Percentiles rank a stretch among this genome's conserved stretches.
Evolutionary conservation across 176 grass and related monocot species (phyloP).

Genomic region (Oryza coarctata): DNA sequence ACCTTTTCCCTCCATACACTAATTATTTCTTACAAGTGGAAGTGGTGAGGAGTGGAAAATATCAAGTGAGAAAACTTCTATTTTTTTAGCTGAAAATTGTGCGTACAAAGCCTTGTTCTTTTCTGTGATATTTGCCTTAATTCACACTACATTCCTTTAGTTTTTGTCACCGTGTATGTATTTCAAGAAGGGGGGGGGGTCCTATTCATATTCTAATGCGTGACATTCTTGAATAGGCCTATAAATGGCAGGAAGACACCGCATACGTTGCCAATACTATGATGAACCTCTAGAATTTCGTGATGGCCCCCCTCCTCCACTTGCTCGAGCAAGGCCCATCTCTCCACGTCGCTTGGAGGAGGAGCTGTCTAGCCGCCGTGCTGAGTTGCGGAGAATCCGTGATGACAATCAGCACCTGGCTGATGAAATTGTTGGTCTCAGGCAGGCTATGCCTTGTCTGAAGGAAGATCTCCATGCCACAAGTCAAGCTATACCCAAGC

Average conservation of each 20-base stretch:
- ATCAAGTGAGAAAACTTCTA: not conserved
- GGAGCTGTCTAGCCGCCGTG: slow-evolving; percentile 48
- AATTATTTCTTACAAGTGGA: not conserved
- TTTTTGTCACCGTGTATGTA: not conserved
- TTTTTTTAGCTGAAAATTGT: not conserved
- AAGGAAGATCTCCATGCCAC: slow-evolving; percentile 48
- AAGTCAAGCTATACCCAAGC: slow-evolving; percentile 57
- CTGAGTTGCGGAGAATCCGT: slow-evolving; percentile 50
- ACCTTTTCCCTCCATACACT: not conserved
- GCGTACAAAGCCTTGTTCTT: not conserved
- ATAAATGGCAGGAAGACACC: slow-evolving; percentile 61
- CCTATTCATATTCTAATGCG: not conserved
- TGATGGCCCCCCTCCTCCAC: slow-evolving; percentile 42
- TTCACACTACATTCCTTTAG: not conserved
- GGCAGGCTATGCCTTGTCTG: slow-evolving; percentile 34
- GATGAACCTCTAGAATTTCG: slow-evolving; percentile 38
- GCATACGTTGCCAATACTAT: slow-evolving; percentile 27
- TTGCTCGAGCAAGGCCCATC: slow-evolving; percentile 32
- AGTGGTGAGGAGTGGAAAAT: not conserved
- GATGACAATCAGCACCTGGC: slow-evolving; percentile 47
- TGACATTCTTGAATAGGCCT: slow-evolving; percentile 32
- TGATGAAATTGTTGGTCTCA: slow-evolving; percentile 54
- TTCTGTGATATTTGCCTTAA: not conserved
- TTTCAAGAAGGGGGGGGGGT: not conserved
- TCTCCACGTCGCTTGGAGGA: slow-evolving; percentile 46